Conservation (phyloP, 2,329 filamentous ascomycete genomes). For the Chrysoporthe deuterocubensis region DNA sequence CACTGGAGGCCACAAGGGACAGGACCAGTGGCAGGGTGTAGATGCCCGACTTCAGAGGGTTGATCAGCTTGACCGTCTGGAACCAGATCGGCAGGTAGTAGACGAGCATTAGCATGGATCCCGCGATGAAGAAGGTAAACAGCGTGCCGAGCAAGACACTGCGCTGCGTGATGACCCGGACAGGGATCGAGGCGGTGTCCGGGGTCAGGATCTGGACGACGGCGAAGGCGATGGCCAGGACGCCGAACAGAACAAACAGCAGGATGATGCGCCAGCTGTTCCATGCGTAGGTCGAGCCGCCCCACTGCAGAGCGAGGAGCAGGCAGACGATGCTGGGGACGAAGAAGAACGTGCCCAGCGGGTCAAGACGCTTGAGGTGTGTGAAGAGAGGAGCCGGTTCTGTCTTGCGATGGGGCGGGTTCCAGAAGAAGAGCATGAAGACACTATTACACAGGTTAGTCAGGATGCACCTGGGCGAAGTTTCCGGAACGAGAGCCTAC, state of each 20-base stretch:
- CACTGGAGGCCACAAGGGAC: slow-evolving; percentile 56
- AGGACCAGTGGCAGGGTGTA: slow-evolving; percentile 62
- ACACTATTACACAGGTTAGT: slow-evolving; percentile 29
- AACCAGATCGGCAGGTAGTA: slow-evolving; percentile 63
- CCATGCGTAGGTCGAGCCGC: slow-evolving; percentile 59
- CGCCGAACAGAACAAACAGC: slow-evolving; percentile 55
- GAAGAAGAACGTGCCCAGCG: slow-evolving; percentile 63
- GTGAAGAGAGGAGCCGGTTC: slow-evolving; percentile 40
- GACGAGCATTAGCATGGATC: slow-evolving; percentile 57
- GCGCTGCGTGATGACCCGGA: slow-evolving; percentile 57
- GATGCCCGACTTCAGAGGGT: slow-evolving; percentile 59
- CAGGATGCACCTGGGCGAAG: too few species aligned
- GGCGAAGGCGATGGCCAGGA: slow-evolving; percentile 52
- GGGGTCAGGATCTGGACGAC: slow-evolving; percentile 57
- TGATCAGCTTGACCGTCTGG: slow-evolving; percentile 58
- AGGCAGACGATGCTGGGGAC: slow-evolving; percentile 63
- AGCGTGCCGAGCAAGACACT: slow-evolving; percentile 54
- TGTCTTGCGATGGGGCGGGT: slow-evolving; percentile 42
- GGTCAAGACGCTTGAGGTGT: slow-evolving; percentile 59
- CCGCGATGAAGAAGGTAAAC: slow-evolving; percentile 52
- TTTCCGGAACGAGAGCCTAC: slow-evolving; percentile 6
- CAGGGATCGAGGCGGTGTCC: slow-evolving; percentile 60
- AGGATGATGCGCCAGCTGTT: slow-evolving; percentile 55
- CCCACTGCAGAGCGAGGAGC: slow-evolving; percentile 67
- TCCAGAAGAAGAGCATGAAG: slow-evolving; percentile 54